Base-by-base conservation (phyloP, 768 basidiomycete species). In the Chalciporus piperatus region DNA sequence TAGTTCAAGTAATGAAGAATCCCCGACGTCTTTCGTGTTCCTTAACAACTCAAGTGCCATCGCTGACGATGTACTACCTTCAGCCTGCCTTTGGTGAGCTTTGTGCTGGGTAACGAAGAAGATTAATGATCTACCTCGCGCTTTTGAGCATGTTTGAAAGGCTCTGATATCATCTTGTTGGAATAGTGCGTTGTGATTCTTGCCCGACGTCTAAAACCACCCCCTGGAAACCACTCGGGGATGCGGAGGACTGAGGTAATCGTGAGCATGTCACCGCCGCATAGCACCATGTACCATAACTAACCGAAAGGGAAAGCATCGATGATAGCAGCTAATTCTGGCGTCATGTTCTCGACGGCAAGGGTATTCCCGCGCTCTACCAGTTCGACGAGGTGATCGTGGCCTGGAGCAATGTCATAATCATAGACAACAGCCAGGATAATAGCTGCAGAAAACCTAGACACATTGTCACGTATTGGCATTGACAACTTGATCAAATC, bases 391-490 rank as follows among this genome's bases (percentile, higher is more conserved):
- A 74, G 70, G 28, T 64, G 61, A 43, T 76, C 76, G 1, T 67
- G 66, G 28, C 64, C 53, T 8, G 70, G 59, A 14, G 65, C 65
- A 7, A 75, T 64, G 6, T 70, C 57, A 13, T 70, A 64, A 17
- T 74, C 77, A 38, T 78, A 79, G 13, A 71, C 65, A 13, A 77
- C 63, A 14, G 70, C 67, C 49, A 77, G 60, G 38, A 75, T 64
- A 2, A 74, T 66, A 1, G 71, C 62, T 13, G 72, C 67, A 9
- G 71, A 61, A 37, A 65, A 58, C 47, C 73, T 73, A 33, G 6
- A 42, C 7, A 4, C 7, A 22, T 27, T n/a, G 38, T n/a, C 3
- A 6, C 5, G 16, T 16, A 16, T n/a, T n/a, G 4, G 4, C 1
- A 14, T 23, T 19, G 9, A 27, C 27, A 27, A 2, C 22, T 30